Evolutionary conservation across 257 asterid genomes (phyloP).

Genomic region (Galeopsis tetrahit): DNA sequence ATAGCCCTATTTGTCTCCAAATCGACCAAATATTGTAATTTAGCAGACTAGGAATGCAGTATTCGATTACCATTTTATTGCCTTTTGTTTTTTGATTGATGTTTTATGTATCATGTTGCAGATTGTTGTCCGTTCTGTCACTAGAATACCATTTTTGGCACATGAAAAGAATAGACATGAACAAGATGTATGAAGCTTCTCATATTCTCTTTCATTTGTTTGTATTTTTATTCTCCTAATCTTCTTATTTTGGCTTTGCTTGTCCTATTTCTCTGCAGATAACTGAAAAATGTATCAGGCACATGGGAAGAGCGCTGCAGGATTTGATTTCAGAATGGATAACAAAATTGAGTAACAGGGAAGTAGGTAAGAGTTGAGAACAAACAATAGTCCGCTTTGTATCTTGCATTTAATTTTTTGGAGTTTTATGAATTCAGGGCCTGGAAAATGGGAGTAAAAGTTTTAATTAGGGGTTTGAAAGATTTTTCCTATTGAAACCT

Average conservation of each 20-base stretch:
- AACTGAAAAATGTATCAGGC: constrained; percentile 80
- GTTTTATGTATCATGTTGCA: constrained; percentile 41
- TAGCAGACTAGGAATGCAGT: background rate
- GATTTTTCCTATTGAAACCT: too few relatives aligned
- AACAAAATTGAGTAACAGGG: constrained; percentile 63
- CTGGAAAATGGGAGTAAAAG: too few relatives aligned
- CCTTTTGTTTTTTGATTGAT: constrained; percentile 19
- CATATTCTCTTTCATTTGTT: background rate
- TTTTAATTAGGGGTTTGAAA: too few relatives aligned
- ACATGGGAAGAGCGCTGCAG: constrained; percentile 76
- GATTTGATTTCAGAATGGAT: constrained; percentile 87
- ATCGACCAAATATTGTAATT: background rate
- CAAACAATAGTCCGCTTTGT: too few relatives aligned
- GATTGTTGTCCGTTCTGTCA: constrained; percentile 62
- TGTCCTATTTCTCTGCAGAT: constrained; percentile 49
- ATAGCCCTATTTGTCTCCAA: background rate
- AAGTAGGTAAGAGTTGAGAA: constrained; percentile 34
- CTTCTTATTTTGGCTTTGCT: background rate
- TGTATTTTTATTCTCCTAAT: background rate
- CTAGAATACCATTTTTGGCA: constrained; percentile 77
- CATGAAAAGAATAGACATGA: constrained; percentile 92
- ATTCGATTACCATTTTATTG: background rate
- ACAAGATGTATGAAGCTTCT: constrained; percentile 66
- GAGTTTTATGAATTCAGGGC: too few relatives aligned
- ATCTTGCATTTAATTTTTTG: background rate